Evolutionary conservation across 148 eudicot genomes (phyloP), one percentile per base, ranked within the genome.

Genomic region (Rhododendron vialii): DNA sequence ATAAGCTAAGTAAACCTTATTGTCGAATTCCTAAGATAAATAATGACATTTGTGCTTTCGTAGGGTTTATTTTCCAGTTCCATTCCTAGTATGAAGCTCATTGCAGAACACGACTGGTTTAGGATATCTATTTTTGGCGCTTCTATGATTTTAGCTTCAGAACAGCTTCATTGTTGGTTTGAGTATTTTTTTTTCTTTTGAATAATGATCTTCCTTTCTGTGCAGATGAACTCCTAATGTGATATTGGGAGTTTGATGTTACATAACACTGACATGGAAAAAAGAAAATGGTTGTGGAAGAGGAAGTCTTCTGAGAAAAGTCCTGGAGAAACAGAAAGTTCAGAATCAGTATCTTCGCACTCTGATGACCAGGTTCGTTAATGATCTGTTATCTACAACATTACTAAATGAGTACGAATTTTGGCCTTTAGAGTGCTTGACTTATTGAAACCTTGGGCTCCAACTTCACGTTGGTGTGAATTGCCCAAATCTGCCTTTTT

Each of bases 201-300:
- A 67, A 76, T 53, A 76, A 83, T 45, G 43, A 12, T 75, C 17
- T 75, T 22, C 36, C 47, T 76, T 80, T 47, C 8, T 61, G 59
- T 86, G 84, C 84, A 83, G 90, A 53, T 83, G 50, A 78, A 36
- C 13, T 61, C 65, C 14, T 82, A 47, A 85, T 63, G 74, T 78
- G 45, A 82, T 84, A 41, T 80, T 84, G 47, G 43, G 38, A 38
- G 61, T 35, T 53, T 43, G 65, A 67, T 81, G 76, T 67, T 67
- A 67, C 73, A 41, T 75, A 63, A 26, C 30, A 61, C 28, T 45
- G 28, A 83, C 85, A 90, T 93, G 96, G 94, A 92, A 50, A 92
- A 92, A 85, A 92, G 92, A 87, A 95, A 91, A 87, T 95, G 98
- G 96, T 88, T 89, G 86, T 95, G 98, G 98, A 93, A 93, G 88